phyloP scores from a whole-genome alignment of 2,329 filamentous ascomycete genomes.

The Trichoderma sp. region DNA sequence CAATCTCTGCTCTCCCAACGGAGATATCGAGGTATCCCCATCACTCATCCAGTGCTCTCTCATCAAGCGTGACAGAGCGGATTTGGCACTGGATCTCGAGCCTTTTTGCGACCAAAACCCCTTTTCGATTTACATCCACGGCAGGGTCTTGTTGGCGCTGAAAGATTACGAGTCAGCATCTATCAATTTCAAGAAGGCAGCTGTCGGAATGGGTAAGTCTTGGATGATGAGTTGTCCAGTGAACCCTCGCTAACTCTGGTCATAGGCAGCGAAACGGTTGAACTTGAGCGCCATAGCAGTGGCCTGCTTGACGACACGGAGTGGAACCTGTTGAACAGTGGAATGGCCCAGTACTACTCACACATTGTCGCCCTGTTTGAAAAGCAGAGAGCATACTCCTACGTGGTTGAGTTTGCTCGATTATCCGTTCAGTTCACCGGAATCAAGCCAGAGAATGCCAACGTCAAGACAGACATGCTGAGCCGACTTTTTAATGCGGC shows the following conservation, averaged over 20 bases:
- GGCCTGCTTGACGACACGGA: slow-evolving; percentile 75
- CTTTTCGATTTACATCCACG: slow-evolving; percentile 79
- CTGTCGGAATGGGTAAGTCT: slow-evolving; percentile 73
- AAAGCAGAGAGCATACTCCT: slow-evolving; percentile 69
- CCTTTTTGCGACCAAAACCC: slow-evolving; percentile 55
- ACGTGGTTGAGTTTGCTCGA: slow-evolving; percentile 79
- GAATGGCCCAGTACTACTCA: slow-evolving; percentile 78
- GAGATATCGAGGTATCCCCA: slow-evolving; percentile 62
- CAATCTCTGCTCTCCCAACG: slow-evolving; percentile 61
- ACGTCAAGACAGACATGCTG: slow-evolving; percentile 67
- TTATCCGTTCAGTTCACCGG: slow-evolving; percentile 65
- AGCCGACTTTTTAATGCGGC: slow-evolving; percentile 81
- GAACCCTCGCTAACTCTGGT: slow-evolving; percentile 1
- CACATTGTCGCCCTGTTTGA: slow-evolving; percentile 85
- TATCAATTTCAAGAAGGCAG: slow-evolving; percentile 75
- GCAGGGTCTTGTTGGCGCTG: slow-evolving; percentile 69
- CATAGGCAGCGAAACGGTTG: slow-evolving; percentile 45
- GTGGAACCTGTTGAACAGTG: slow-evolving; percentile 64
- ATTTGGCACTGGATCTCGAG: slow-evolving; percentile 56
- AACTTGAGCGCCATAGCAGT: slow-evolving; percentile 53
- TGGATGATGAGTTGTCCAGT: not conserved
- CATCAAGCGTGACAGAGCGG: slow-evolving; percentile 56
- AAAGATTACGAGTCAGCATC: slow-evolving; percentile 73
- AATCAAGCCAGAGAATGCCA: slow-evolving; percentile 30
- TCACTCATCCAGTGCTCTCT: slow-evolving; percentile 61